Base-by-base conservation (phyloP, 2,329 filamentous ascomycete species). In the Knufia fluminis region DNA sequence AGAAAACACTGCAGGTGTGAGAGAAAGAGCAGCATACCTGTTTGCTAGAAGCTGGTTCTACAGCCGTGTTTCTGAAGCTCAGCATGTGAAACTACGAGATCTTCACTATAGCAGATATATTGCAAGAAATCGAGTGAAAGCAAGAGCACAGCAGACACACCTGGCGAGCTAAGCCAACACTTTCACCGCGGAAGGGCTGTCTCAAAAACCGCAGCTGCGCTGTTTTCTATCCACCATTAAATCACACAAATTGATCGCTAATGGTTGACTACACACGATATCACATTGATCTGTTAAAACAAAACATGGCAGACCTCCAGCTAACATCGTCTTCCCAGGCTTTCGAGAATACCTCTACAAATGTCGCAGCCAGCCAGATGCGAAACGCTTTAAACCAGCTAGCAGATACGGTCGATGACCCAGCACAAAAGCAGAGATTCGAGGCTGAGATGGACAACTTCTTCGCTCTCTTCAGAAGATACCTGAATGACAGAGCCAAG, bases 371-470 rank as follows among this genome's bases (percentile, higher is more conserved):
- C 50, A 94, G 90, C 53, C 92, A 98, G 76, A 98, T 98, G 92
- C 88, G 92, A 71, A 98, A 98, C 79, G 79, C 88, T 54, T 78
- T 98, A 68, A 97, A 95, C 68, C 83, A 84, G 69, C 84, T 98
- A 56, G 79, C 86, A 61, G 92, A 98, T 73, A 86, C 84, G 8
- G 90, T 96, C 67, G 79, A 82, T 63, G 89, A 97, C 66, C 77
- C 85, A 50, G 74, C 67, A 26, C 76, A 80, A 66, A 82, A 80
- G 75, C 71, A 73, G 86, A 82, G 94, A 59, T 97, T 97, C 70
- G 91, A 97, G 75, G 94, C 90, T 3, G 91, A 98, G 74, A 97
- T 96, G 90, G 92, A 98, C 80, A 98, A 98, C 82, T 98, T 98
- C 79, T 98, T 98, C 68, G 85, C 89, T 54, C 85, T 98, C 55